These are phyloP conservation scores for Saccharomycopsis sp. DNA, from an alignment of 805 yeast genomes.

Conservation along the genomic window DNA sequence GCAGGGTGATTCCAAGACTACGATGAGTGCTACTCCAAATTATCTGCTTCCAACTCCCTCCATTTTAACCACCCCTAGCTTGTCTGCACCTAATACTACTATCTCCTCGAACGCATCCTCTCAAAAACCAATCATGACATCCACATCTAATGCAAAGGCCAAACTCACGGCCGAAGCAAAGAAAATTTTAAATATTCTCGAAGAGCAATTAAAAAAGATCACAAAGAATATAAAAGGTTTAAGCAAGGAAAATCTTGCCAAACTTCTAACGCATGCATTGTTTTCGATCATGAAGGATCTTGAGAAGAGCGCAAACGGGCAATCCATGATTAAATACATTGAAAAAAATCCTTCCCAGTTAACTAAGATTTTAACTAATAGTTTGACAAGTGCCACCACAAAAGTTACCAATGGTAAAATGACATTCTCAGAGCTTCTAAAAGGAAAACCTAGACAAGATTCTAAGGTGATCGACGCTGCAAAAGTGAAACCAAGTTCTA, in stretches of 20 bases:
- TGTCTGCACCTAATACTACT: slow-evolving; percentile 25
- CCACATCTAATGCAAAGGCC: too few relatives aligned
- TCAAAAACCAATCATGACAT: background rate
- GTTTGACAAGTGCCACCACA: slow-evolving; percentile 67
- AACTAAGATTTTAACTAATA: slow-evolving; percentile 69
- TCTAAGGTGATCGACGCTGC: slow-evolving; percentile 21
- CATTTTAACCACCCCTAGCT: too few relatives aligned
- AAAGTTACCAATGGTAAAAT: slow-evolving; percentile 49
- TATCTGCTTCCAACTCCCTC: too few relatives aligned
- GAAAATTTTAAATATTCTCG: slow-evolving; percentile 72
- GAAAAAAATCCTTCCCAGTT: slow-evolving; percentile 77
- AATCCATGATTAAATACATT: slow-evolving; percentile 67
- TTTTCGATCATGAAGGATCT: slow-evolving; percentile 91
- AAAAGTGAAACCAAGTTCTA: slow-evolving; percentile 16
- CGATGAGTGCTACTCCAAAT: slow-evolving; percentile 25
- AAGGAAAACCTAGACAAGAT: slow-evolving; percentile 18
- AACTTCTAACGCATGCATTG: slow-evolving; percentile 77
- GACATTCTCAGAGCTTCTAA: slow-evolving; percentile 31
- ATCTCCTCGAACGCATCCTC: slow-evolving; percentile 6
- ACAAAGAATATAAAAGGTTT: slow-evolving; percentile 71
- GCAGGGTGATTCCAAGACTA: too few relatives aligned
- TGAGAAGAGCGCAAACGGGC: slow-evolving; percentile 71
- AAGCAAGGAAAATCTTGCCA: slow-evolving; percentile 76
- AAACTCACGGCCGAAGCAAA: slow-evolving; percentile 29
- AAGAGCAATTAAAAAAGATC: slow-evolving; percentile 73